Conservation (phyloP, 2,329 filamentous ascomycete genomes). For the Hymenoscyphus occultus region DNA sequence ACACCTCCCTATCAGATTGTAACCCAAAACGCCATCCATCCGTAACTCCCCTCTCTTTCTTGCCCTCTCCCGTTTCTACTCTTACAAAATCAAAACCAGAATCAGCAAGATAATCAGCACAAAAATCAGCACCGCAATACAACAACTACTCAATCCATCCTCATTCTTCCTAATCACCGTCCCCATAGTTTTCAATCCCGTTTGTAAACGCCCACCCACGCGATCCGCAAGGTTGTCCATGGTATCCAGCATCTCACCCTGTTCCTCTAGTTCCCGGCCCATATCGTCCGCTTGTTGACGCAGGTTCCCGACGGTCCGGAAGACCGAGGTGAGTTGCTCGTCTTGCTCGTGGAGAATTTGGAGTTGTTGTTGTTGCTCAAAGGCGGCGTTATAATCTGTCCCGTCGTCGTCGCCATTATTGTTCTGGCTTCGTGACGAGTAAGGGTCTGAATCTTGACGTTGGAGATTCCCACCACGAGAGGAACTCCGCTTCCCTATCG, state of each 20-base stretch:
- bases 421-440: constrained; percentile 24
- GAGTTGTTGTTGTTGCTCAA: constrained; percentile 87
- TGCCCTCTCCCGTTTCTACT: neutral
- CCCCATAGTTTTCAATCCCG: constrained; percentile 80
- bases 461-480: constrained; percentile 30
- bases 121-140: constrained; percentile 83
- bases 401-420: constrained; percentile 34
- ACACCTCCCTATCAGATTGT: neutral
- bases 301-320: constrained; percentile 87
- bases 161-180: constrained; percentile 87
- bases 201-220: constrained; percentile 80
- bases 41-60: neutral
- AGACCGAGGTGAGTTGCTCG: constrained; percentile 86
- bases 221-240: constrained; percentile 83
- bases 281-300: constrained; percentile 90
- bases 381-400: constrained; percentile 63
- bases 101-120: constrained; percentile 84
- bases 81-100: constrained; percentile 62
- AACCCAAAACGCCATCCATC: constrained; percentile 7
- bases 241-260: constrained; percentile 81
- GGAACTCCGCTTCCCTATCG: constrained; percentile 24
- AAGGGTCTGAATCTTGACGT: neutral
- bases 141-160: constrained; percentile 83
- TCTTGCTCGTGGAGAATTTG: constrained; percentile 96
- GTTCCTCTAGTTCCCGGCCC: constrained; percentile 94